These are phyloP conservation scores for Podospora sp. DNA, from an alignment of 495 filamentous ascomycete genomes.

Conservation along the genomic window DNA sequence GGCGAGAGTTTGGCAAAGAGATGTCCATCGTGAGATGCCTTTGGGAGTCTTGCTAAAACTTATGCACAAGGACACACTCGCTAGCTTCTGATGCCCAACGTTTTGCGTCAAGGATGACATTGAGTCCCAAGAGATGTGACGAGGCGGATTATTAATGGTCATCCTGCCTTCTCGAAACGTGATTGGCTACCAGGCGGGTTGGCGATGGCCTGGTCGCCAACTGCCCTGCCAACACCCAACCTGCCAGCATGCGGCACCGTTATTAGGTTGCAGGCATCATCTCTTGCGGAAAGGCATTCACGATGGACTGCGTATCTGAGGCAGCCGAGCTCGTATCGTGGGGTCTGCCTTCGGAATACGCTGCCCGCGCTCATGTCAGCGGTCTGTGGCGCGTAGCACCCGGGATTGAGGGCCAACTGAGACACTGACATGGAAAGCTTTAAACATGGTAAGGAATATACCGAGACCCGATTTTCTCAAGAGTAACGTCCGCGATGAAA, in stretches of 20 bases:
- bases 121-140: slow-evolving; percentile 5
- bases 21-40: neutral
- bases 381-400: too few species aligned
- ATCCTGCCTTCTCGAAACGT: neutral
- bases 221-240: neutral
- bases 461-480: too few species aligned
- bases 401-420: too few species aligned
- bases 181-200: neutral
- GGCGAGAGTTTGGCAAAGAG: neutral
- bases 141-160: slow-evolving; percentile 11
- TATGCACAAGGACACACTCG: neutral
- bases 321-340: too few species aligned
- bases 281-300: neutral
- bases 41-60: neutral
- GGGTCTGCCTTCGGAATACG: too few species aligned
- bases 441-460: too few species aligned
- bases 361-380: too few species aligned
- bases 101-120: neutral
- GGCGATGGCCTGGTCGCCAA: neutral
- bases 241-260: too few species aligned
- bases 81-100: neutral
- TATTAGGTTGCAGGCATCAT: too few species aligned
- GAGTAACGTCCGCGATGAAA: too few species aligned
- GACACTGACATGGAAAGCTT: too few species aligned
- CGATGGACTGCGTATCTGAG: neutral